These are phyloP conservation scores for Beta vulgaris DNA, from an alignment of 148 eudicot species.

Conservation along the genomic window DNA sequence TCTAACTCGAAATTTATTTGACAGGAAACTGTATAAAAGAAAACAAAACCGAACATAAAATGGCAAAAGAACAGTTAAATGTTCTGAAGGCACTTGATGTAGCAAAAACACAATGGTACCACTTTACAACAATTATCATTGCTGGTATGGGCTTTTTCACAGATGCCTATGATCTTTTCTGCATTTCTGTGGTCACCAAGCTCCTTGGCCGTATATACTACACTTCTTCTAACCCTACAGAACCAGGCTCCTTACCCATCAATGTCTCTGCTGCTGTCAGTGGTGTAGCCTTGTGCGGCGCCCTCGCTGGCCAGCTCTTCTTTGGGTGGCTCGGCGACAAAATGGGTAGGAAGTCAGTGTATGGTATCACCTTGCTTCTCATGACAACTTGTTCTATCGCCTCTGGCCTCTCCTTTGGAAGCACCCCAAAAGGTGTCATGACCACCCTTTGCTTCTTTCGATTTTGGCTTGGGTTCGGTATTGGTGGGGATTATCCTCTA, in stretches of 20 bases:
- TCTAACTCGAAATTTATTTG: too few species aligned
- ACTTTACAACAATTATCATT: constrained; percentile 54
- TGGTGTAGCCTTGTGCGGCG: constrained; percentile 58
- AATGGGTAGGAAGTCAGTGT: constrained; percentile 61
- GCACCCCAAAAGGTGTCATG: constrained; percentile 34
- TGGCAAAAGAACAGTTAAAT: constrained; percentile 34
- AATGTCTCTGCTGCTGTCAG: constrained; percentile 44
- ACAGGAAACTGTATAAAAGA: neutral
- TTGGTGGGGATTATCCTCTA: constrained; percentile 70
- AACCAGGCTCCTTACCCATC: constrained; percentile 52
- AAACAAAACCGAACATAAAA: neutral
- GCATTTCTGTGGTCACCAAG: constrained; percentile 54
- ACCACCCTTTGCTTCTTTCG: constrained; percentile 52
- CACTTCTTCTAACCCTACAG: neutral
- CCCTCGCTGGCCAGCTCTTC: constrained; percentile 57
- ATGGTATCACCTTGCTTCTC: constrained; percentile 49
- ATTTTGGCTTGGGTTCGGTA: constrained; percentile 63
- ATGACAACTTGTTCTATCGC: constrained; percentile 44
- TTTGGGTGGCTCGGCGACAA: constrained; percentile 70
- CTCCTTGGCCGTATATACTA: constrained; percentile 61
- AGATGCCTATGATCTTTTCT: constrained; percentile 62
- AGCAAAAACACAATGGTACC: constrained; percentile 59
- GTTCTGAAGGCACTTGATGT: constrained; percentile 54
- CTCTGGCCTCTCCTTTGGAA: constrained; percentile 52
- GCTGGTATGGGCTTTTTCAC: constrained; percentile 78